Conservation (phyloP, 495 filamentous ascomycete species). For the Podospora appendiculata region DNA sequence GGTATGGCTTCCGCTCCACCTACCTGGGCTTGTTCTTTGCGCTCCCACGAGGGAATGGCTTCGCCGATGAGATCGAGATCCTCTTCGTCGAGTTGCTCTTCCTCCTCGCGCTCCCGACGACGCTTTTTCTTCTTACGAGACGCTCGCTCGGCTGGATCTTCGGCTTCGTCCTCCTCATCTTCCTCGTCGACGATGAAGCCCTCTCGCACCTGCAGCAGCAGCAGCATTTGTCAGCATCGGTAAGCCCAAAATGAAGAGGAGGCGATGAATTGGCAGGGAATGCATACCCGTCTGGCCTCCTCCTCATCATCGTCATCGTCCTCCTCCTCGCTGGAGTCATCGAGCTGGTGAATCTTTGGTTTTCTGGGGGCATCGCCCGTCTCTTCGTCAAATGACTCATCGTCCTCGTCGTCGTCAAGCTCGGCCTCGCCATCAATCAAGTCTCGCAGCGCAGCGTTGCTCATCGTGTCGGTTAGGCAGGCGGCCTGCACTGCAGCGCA, state of each 20-base stretch:
- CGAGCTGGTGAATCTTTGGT: slow-evolving; percentile 34
- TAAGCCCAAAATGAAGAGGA: neutral
- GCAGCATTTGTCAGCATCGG: neutral
- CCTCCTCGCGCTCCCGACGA: slow-evolving; percentile 70
- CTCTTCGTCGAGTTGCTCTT: slow-evolving; percentile 87
- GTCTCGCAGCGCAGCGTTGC: slow-evolving; percentile 50
- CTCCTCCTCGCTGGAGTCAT: slow-evolving; percentile 92
- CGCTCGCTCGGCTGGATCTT: slow-evolving; percentile 55
- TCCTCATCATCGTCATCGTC: slow-evolving; percentile 94
- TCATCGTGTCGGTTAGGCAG: slow-evolving; percentile 45
- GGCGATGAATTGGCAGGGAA: neutral
- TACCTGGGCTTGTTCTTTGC: slow-evolving; percentile 57
- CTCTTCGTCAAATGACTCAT: slow-evolving; percentile 80
- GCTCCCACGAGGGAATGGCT: slow-evolving; percentile 59
- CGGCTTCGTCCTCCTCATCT: slow-evolving; percentile 64
- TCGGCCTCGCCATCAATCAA: slow-evolving; percentile 79
- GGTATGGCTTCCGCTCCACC: slow-evolving; percentile 1
- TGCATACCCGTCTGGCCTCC: slow-evolving; percentile 48
- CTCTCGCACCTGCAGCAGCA: slow-evolving; percentile 71
- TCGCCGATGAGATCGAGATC: slow-evolving; percentile 92
- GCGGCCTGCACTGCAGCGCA: neutral
- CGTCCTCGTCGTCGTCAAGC: slow-evolving; percentile 83
- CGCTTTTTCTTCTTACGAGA: slow-evolving; percentile 59
- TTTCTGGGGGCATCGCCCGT: slow-evolving; percentile 49
- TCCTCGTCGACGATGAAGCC: slow-evolving; percentile 96